These are phyloP conservation scores for Clonostachys sp. DNA, from an alignment of 2,329 filamentous ascomycete species.

Conservation along the genomic window DNA sequence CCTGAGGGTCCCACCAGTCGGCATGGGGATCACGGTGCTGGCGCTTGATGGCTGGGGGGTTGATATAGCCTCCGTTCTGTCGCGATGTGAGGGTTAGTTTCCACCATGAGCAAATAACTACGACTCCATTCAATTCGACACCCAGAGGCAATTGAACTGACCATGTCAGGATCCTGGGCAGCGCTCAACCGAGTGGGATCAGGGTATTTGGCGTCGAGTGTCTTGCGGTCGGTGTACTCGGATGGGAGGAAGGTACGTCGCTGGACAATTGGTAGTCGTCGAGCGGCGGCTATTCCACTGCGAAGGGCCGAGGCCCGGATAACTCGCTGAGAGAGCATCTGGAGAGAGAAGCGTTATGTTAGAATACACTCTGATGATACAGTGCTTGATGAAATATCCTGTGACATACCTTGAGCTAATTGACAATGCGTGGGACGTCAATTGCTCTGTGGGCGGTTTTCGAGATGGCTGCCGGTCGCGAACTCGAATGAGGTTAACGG, in stretches of 20 bases:
- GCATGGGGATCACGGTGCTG: conserved; percentile 89
- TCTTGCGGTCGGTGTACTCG: conserved; percentile 36
- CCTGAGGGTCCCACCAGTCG: conserved; percentile 97
- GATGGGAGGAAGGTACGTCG: conserved; percentile 53
- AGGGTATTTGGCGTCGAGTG: conserved; percentile 48
- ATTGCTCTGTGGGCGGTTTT: conserved; percentile 17
- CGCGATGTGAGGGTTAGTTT: neutral
- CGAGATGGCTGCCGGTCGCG: too few species aligned
- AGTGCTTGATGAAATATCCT: neutral
- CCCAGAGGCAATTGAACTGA: conserved; percentile 26
- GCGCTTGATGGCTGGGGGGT: conserved; percentile 76
- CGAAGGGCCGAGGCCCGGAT: conserved; percentile 41
- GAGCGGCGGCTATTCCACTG: conserved; percentile 36
- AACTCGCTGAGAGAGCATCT: conserved; percentile 62
- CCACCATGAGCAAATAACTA: neutral
- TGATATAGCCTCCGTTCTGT: conserved; percentile 81
- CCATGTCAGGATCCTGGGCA: conserved; percentile 63
- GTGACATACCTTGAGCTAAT: conserved; percentile 22
- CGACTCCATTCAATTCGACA: neutral
- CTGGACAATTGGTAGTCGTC: conserved; percentile 48
- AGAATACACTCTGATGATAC: neutral
- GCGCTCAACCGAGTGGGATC: conserved; percentile 44
- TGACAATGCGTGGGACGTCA: conserved; percentile 22
- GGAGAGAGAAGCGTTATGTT: conserved; percentile 1
- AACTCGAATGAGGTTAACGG: too few species aligned